Base-by-base conservation (phyloP, 306 rosid species). In the Pyrus communis region DNA sequence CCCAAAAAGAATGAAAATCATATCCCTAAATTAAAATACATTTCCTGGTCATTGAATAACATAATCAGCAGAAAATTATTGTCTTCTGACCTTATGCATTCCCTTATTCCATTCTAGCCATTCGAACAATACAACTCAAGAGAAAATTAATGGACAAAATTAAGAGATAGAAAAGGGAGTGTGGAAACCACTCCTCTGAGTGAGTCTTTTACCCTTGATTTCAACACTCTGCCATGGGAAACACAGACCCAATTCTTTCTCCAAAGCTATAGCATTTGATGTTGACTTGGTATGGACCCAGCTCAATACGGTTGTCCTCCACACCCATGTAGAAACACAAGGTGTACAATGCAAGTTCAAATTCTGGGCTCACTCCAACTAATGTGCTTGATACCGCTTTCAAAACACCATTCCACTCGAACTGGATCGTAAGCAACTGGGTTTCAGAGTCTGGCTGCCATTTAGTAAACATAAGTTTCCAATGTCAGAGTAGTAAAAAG, bases 281-380 rank as follows among this genome's bases (percentile, higher is more conserved):
- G 77, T 92, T 92, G 62, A 92, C 89, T 18, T 79, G 71, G 82
- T 92, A 95, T 30, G 98, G 97, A 84, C 98, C 98, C 52, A 95
- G 78, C 82, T 92, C 87, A 77, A 95, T 77, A 80, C 79, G 82
- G 80, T 95, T 95, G 71, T 92, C 96, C 84, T 89, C 98, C 80
- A 68, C 84, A 31, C 96, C 98, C 60, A 72, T 74, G 75, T 63
- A 95, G 89, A 85, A 95, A 86, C 97, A 95, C 33, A 95, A 81
- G 51, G 96, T 89, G 64, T 95, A 95, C 80, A 95, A 81, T 67
- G 98, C 96, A 80, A 92, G 64, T 87, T 95, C 98, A 74, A 95
- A 95, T 85, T 95, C 98, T 75, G 98, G 98, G 91, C 97, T 95
- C 55, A 92, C 96, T 86, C 98, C 98, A 70, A 95, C 79, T 85